phyloP scores from a whole-genome alignment of 2,329 filamentous ascomycete species.

The Neocatenulostroma microsporum region DNA sequence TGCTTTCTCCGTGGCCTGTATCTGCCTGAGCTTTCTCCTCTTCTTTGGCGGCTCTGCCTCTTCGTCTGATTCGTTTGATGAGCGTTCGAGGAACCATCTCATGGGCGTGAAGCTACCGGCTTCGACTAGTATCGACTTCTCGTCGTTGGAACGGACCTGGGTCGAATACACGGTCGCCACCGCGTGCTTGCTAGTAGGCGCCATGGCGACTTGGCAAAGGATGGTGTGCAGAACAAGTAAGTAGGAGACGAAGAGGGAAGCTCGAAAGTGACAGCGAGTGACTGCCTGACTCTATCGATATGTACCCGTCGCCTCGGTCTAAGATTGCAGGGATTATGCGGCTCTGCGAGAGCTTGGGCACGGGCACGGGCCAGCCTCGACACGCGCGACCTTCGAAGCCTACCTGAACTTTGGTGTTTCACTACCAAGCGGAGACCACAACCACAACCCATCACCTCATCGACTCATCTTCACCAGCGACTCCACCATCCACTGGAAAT shows the following conservation, averaged over 20 bases:
- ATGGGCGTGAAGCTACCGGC: constrained; percentile 25
- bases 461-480: no score
- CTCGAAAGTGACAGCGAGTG: neutral
- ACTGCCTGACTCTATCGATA: no score
- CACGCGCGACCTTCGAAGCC: constrained; percentile 3
- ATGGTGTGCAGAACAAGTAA: neutral
- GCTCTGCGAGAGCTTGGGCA: constrained; percentile 5
- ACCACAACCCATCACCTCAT: no score
- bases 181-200: constrained; percentile 12
- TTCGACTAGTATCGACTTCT: constrained; percentile 23
- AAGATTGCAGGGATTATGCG: no score
- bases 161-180: constrained; percentile 21
- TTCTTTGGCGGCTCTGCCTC: constrained; percentile 19
- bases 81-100: constrained; percentile 25
- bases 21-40: constrained; percentile 12
- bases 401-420: neutral
- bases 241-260: neutral
- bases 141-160: constrained; percentile 20
- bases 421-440: no score
- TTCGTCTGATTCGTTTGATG: constrained; percentile 9
- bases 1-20: neutral
- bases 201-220: constrained; percentile 6
- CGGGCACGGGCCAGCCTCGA: neutral
- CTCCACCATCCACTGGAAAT: neutral
- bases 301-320: neutral